A percentile compares a stretch with the other conserved stretches of the same genome.
Evolutionary conservation across 495 filamentous ascomycete genomes (phyloP).

Genomic region (Annulohypoxylon nitens): DNA sequence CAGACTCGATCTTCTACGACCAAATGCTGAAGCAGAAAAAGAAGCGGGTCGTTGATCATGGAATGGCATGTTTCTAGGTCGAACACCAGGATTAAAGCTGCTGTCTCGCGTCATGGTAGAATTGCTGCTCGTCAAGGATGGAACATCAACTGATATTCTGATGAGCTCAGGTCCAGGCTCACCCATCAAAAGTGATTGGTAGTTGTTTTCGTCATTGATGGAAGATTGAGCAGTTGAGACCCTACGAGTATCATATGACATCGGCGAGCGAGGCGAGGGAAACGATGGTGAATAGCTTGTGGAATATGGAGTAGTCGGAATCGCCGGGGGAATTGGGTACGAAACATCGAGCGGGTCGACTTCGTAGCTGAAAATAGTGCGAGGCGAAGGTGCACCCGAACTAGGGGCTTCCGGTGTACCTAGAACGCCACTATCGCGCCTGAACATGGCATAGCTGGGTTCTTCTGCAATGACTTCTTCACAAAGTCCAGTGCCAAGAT

Average conservation of each 20-base stretch:
- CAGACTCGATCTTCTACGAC: constrained; percentile 84
- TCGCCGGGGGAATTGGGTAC: constrained; percentile 58
- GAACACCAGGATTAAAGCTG: constrained; percentile 52
- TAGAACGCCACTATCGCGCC: constrained; percentile 53
- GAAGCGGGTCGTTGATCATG: constrained; percentile 76
- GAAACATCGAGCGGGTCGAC: constrained; percentile 64
- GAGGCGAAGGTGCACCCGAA: constrained; percentile 69
- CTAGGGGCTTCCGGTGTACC: constrained; percentile 54
- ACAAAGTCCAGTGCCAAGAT: constrained; percentile 55
- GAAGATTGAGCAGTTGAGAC: constrained; percentile 79
- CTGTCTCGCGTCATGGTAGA: constrained; percentile 84
- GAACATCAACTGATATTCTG: constrained; percentile 85
- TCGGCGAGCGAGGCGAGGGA: constrained; percentile 69
- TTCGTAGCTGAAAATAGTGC: constrained; percentile 67
- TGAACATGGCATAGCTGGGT: constrained; percentile 29
- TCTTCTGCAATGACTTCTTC: constrained; percentile 62
- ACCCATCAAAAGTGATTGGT: constrained; percentile 71
- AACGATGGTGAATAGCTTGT: constrained; percentile 66
- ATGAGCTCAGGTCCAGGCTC: constrained; percentile 71
- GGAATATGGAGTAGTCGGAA: constrained; percentile 67
- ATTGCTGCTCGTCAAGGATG: constrained; percentile 86
- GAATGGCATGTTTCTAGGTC: constrained; percentile 53
- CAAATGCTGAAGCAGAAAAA: constrained; percentile 73
- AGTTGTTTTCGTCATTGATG: constrained; percentile 73
- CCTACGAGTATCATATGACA: constrained; percentile 77